Evolutionary conservation across 495 filamentous ascomycete genomes (phyloP), one percentile per base, ranked within the genome.

Genomic region (Parachaetomium inaequale): DNA sequence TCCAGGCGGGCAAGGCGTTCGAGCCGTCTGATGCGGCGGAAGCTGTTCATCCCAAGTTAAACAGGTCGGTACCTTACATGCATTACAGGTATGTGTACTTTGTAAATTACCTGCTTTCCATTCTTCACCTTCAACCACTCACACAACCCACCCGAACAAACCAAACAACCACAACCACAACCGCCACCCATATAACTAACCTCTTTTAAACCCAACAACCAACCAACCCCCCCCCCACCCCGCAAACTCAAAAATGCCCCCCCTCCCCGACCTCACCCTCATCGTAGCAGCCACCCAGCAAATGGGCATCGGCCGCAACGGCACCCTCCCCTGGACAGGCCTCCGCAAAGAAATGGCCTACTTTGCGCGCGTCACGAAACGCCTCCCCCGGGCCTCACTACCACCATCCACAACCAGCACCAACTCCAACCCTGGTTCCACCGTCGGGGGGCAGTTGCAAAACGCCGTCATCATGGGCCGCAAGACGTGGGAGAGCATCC

Each of bases 381-480:
- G 91, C 29, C 26, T 42, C 5, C 31, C 40, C 49, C 31, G 6
- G 4, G 6, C 6, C 2, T 10, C 19, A 7, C 17, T n/a, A 45
- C 56, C 23, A 34, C 19, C 15, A 29, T 32, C 38, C 31, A 49
- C 8, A 40, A 42, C 4, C 31, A 26, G 3, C 54, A 53, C 4
- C 61, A 61, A 23, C 32, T 31, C 4, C 50, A 61, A 21, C 34
- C 34, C 36, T 17, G 26, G 19, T 10, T 5, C 12, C 17, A 14
- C 3, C 2, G 19, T 19, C 11, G 23, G 17, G 34, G 0, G n/a
- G 32, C 42, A 23, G 12, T 3, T 10, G 10, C 54, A 66, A 47
- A 98, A 98, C 70, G 89, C 88, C 0, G 87, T 98, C 26, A 87
- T 98, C 68, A 98, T 98, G 93, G 94, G 94, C 52, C 89, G 94